Evolutionary conservation across 2,329 filamentous ascomycete species (phyloP).

Genomic region (Penicillium sp.): DNA sequence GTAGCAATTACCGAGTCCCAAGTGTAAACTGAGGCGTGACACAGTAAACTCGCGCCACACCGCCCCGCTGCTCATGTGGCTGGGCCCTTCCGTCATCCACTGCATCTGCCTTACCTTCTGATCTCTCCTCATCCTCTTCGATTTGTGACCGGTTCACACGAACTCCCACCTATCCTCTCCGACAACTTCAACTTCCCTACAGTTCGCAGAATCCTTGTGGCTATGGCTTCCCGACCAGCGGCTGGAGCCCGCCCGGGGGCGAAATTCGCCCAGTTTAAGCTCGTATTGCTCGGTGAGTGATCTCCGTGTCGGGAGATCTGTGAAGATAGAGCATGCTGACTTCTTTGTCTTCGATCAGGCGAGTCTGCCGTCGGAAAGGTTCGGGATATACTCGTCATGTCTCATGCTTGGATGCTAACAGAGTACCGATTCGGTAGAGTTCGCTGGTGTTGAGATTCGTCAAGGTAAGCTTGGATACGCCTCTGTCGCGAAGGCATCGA

Average conservation of each 20-base stretch:
- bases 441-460: slow-evolving; percentile 97
- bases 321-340: slow-evolving; percentile 15
- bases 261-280: slow-evolving; percentile 98
- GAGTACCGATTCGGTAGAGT: slow-evolving; percentile 56
- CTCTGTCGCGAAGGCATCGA: not conserved
- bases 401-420: slow-evolving; percentile 26
- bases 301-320: not conserved
- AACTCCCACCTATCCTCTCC: not conserved
- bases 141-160: slow-evolving; percentile 4
- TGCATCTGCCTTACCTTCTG: slow-evolving; percentile 22
- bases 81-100: slow-evolving; percentile 35
- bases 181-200: not conserved
- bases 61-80: slow-evolving; percentile 28
- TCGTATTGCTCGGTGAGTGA: slow-evolving; percentile 82
- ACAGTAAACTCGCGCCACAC: slow-evolving; percentile 21
- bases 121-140: slow-evolving; percentile 8
- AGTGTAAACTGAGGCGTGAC: too few relatives aligned
- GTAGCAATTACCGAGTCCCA: too few relatives aligned
- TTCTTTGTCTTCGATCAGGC: slow-evolving; percentile 50
- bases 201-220: slow-evolving; percentile 21
- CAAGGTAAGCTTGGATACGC: slow-evolving; percentile 63
- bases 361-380: slow-evolving; percentile 99
- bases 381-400: slow-evolving; percentile 15
- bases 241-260: slow-evolving; percentile 61
- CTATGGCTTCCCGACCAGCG: slow-evolving; percentile 81